Base-by-base conservation (phyloP, 169 alveolate species). In the Babesia caballi region DNA sequence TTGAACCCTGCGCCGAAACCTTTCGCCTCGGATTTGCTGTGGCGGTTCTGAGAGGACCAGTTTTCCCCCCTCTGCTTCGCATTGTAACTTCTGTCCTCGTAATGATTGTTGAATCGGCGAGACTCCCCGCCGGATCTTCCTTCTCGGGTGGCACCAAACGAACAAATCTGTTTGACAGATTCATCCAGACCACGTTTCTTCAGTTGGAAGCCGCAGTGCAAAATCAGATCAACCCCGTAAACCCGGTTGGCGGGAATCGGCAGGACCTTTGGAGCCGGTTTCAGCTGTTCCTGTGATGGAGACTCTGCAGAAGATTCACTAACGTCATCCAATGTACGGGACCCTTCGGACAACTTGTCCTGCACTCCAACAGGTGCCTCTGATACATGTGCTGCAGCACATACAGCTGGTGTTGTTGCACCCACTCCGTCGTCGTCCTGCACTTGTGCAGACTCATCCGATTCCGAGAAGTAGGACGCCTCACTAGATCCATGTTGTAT, bases 171-270 rank as follows among this genome's bases (percentile, higher is more conserved):
- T n/a, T n/a, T n/a, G n/a, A n/a, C n/a, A n/a, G n/a, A n/a, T n/a
- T n/a, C n/a, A n/a, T n/a, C n/a, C n/a, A n/a, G n/a, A n/a, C n/a
- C n/a, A n/a, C 30, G 71, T n/a, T 14, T 42, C 54, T 17, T 52
- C 49, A 73, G 38, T 38, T 0, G 63, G 46, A 12, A 70, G 59
- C 61, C 78, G 51, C 53, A 71, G 56, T 42, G 46, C 57, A 66
- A 40, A 49, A 50, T 51, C 57, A 52, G 50, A 54, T 38, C 81
- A 70, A 41, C 33, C n/a, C n/a, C n/a, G n/a, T n/a, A n/a, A n/a
- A n/a, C n/a, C n/a, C n/a, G n/a, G n/a, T n/a, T n/a, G n/a, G n/a
- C n/a, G n/a, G n/a, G n/a, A n/a, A n/a, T n/a, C n/a, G n/a, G n/a
- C n/a, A n/a, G n/a, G n/a, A n/a, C n/a, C n/a, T n/a, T n/a, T n/a